A percentile compares a stretch with the other conserved stretches of the same genome.
Conservation (phyloP, 495 filamentous ascomycete species). For the Glutinoglossum americanum region DNA sequence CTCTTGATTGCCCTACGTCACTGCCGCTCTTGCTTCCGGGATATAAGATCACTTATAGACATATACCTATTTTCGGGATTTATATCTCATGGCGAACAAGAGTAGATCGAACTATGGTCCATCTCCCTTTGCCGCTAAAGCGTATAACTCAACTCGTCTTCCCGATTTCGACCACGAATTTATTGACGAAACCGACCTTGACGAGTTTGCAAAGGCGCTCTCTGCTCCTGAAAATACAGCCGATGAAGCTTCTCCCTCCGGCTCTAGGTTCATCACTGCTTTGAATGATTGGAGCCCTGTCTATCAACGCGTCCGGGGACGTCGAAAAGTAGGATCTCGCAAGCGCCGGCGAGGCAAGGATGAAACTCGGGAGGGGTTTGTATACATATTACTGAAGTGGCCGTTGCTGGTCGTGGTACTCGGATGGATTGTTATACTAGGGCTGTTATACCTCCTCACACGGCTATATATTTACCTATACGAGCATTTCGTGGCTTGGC, state of each 20-base stretch:
- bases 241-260: slow-evolving; percentile 11
- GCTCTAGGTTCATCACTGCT: slow-evolving; percentile 21
- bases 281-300: slow-evolving; percentile 26
- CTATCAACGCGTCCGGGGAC: slow-evolving; percentile 17
- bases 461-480: slow-evolving; percentile 75
- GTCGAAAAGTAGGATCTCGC: not conserved
- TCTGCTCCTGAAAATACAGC: slow-evolving; percentile 18
- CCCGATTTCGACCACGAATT: slow-evolving; percentile 23
- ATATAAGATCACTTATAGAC: not conserved
- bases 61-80: not conserved
- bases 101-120: slow-evolving; percentile 16
- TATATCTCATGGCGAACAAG: slow-evolving; percentile 16
- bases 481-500: slow-evolving; percentile 56
- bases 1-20: not conserved
- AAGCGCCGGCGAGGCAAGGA: slow-evolving; percentile 28
- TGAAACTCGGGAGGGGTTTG: slow-evolving; percentile 81
- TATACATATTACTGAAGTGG: slow-evolving; percentile 79
- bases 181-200: slow-evolving; percentile 16
- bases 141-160: slow-evolving; percentile 17
- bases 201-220: slow-evolving; percentile 20
- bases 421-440: slow-evolving; percentile 52
- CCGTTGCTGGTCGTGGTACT: slow-evolving; percentile 61
- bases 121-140: slow-evolving; percentile 9
- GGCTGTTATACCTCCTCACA: slow-evolving; percentile 55
- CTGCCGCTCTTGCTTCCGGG: not conserved